Conservation (phyloP, 306 rosid species). For the Fragaria nilgerrensis region DNA sequence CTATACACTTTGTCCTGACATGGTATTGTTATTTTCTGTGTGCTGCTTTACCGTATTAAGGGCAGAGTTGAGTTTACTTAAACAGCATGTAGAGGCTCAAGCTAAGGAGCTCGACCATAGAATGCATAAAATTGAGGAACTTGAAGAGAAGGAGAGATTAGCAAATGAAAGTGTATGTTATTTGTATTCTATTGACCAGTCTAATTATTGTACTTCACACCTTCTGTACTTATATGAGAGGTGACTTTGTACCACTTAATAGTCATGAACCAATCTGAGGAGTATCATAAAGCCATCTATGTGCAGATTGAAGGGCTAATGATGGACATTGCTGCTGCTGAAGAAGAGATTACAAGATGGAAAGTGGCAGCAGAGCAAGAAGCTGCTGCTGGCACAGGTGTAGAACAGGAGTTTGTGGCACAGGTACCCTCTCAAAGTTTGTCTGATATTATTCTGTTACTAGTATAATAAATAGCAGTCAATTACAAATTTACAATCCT, state of each 20-base stretch:
- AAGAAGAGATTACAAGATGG: slow-evolving; percentile 98
- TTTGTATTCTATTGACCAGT: not conserved
- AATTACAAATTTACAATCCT: not conserved
- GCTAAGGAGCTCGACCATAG: slow-evolving; percentile 77
- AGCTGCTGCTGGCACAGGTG: slow-evolving; percentile 95
- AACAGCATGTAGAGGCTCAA: slow-evolving; percentile 84
- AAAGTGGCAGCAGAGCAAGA: slow-evolving; percentile 97
- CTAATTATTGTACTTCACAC: not conserved
- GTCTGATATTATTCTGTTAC: not conserved
- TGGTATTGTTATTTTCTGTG: slow-evolving; percentile 23
- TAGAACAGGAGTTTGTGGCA: slow-evolving; percentile 82
- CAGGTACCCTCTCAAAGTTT: slow-evolving; percentile 53
- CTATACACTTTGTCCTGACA: slow-evolving; percentile 43
- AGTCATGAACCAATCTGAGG: slow-evolving; percentile 1
- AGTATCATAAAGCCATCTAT: not conserved
- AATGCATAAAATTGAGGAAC: slow-evolving; percentile 74
- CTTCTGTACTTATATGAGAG: not conserved
- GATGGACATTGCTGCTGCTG: slow-evolving; percentile 97
- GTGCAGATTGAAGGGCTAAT: slow-evolving; percentile 88
- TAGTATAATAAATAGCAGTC: not conserved
- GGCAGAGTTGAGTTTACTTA: slow-evolving; percentile 92
- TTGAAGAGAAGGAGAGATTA: slow-evolving; percentile 85
- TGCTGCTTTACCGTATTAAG: slow-evolving; percentile 64
- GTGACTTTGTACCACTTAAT: slow-evolving; percentile 4
- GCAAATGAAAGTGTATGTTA: slow-evolving; percentile 88